These are phyloP conservation scores for Miscanthus lutarioriparius DNA, from an alignment of 176 grass and related monocot species.

Conservation along the genomic window DNA sequence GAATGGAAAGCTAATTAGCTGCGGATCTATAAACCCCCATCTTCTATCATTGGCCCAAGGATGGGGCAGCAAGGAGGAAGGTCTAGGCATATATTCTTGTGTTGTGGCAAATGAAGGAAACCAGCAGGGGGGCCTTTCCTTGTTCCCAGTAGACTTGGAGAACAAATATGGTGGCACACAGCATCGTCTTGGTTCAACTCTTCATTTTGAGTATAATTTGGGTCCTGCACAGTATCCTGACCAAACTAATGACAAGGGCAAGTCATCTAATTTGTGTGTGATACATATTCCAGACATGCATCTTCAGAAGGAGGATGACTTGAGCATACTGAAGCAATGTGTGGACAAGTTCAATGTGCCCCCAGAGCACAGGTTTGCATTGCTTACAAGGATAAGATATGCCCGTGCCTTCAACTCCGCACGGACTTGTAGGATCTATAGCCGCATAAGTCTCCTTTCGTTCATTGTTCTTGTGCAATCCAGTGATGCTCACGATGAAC, in stretches of 20 bases:
- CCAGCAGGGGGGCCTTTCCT: slow-evolving; percentile 64
- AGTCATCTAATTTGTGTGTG: slow-evolving; percentile 69
- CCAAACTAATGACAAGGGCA: slow-evolving; percentile 44
- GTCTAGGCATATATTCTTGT: slow-evolving; percentile 89
- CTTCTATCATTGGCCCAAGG: slow-evolving; percentile 94
- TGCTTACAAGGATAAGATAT: slow-evolving; percentile 95
- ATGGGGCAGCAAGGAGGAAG: slow-evolving; percentile 99
- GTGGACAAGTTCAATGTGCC: slow-evolving; percentile 78
- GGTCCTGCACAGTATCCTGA: slow-evolving; percentile 37
- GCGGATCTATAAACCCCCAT: slow-evolving; percentile 77
- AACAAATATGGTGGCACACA: slow-evolving; percentile 71
- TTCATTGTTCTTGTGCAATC: slow-evolving; percentile 97
- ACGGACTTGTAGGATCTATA: slow-evolving; percentile 73
- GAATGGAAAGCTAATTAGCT: slow-evolving; percentile 82
- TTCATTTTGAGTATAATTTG: slow-evolving; percentile 95
- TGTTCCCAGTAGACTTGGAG: slow-evolving; percentile 75
- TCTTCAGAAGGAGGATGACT: slow-evolving; percentile 83
- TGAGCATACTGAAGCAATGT: slow-evolving; percentile 84
- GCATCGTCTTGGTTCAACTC: slow-evolving; percentile 86
- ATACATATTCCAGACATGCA: slow-evolving; percentile 93
- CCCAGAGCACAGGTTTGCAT: slow-evolving; percentile 79
- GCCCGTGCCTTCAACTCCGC: slow-evolving; percentile 75
- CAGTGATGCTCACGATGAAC: slow-evolving; percentile 89
- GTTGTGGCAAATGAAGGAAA: slow-evolving; percentile 86
- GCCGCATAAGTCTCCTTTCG: slow-evolving; percentile 92